Evolutionary conservation across 331 rosid species (phyloP).

Genomic region (Malus hybrid): DNA sequence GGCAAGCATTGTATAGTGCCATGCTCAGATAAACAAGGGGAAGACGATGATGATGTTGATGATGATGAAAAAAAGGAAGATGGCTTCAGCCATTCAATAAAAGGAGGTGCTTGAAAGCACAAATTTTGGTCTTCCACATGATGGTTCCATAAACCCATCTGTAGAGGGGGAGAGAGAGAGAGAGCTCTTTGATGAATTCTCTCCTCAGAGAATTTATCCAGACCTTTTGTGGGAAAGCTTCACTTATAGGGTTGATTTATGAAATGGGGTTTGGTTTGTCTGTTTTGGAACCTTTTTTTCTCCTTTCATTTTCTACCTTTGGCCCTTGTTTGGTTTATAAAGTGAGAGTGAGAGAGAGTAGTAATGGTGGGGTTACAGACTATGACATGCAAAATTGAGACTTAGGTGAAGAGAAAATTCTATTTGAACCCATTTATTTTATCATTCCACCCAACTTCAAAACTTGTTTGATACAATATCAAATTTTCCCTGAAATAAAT

Average conservation of each 20-base stretch:
- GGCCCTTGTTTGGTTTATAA: slow-evolving; percentile 36
- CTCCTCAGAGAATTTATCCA: slow-evolving; percentile 32
- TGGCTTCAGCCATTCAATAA: slow-evolving; percentile 94
- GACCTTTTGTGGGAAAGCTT: slow-evolving; percentile 39
- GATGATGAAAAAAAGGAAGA: slow-evolving; percentile 34
- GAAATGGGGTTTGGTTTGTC: slow-evolving; percentile 43
- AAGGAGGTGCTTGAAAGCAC: slow-evolving; percentile 56
- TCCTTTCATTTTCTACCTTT: slow-evolving; percentile 23
- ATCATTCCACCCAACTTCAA: too few relatives aligned
- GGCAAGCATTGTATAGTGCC: slow-evolving; percentile 55
- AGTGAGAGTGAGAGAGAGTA: slow-evolving; percentile 8
- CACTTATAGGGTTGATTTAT: slow-evolving; percentile 41
- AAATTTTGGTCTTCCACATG: slow-evolving; percentile 30
- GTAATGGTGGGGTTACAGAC: slow-evolving; percentile 60
- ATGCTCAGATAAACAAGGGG: slow-evolving; percentile 13
- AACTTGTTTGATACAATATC: too few relatives aligned
- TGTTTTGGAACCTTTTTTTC: slow-evolving; percentile 16
- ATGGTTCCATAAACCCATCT: slow-evolving; percentile 66
- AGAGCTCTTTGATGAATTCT: slow-evolving; percentile 20
- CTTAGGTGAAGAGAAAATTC: too few relatives aligned
- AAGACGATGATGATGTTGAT: slow-evolving; percentile 1
- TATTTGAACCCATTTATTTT: too few relatives aligned
- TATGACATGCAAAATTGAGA: slow-evolving; percentile 43
- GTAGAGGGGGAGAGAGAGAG: slow-evolving; percentile 1
- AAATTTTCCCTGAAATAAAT: too few relatives aligned